Evolutionary conservation across 2,329 filamentous ascomycete genomes (phyloP), one percentile per base, ranked within the genome.

Genomic region (Aspergillus sp.): DNA sequence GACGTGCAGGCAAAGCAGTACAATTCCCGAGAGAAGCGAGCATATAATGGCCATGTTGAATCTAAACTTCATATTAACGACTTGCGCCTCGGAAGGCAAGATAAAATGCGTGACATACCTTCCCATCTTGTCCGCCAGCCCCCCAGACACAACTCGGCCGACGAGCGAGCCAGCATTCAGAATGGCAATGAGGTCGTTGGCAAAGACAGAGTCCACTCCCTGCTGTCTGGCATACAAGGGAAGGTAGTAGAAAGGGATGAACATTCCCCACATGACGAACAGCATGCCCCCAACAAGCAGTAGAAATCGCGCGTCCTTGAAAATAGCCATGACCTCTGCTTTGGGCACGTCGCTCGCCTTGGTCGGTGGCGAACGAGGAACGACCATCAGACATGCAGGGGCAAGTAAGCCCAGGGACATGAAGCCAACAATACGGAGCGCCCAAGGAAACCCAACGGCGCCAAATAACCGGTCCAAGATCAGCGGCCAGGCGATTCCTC

Each of bases 391-490:
- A 24, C 45, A 47, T 47, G 45, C 45, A 16, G 45, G 45, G 1
- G 45, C 45, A 11, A 47, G 22, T 14, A 47, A 18, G 2, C 18
- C 18, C 18, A 47, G 45, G 3, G 45, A 47, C 7, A 47, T 24
- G 10, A 47, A 47, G 2, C 45, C 45, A 7, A 47, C 9, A 24
- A 47, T 47, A 6, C 51, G 51, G 7, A 53, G 20, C 3, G 51
- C 12, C 51, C 51, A 53, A 9, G 29, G 6, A 24, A 53, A 53
- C 5, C 51, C 51, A 16, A 53, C 39, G 50, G 75, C 39, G 0
- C 74, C 73, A 52, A 86, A 80, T 47, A 86, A 71, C 10, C 39
- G 51, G 18, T 53, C 32, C 20, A 53, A 10, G 14, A 53, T 53
- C n/a, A 53, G 14, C 18, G 51, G 29, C 51, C 51, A 53, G 32